Evolutionary conservation across 306 rosid species (phyloP).

Genomic region (Crotalaria pallida): DNA sequence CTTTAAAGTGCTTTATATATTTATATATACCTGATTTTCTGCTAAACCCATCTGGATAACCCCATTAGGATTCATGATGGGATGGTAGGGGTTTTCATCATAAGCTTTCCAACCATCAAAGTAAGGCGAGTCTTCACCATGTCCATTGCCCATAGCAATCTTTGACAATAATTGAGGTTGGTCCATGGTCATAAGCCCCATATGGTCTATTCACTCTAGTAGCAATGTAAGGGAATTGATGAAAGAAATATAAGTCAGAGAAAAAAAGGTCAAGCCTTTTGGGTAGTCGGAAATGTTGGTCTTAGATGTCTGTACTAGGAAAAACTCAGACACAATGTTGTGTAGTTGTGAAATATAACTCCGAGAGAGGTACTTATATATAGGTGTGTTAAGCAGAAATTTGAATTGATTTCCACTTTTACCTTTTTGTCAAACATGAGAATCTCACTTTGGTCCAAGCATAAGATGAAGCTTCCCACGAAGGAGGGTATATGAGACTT

Average conservation of each 20-base stretch:
- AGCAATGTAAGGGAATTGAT: neutral
- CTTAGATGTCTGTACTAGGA: neutral
- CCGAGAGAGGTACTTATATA: neutral
- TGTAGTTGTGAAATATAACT: neutral
- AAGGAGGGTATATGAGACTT: neutral
- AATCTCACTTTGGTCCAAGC: neutral
- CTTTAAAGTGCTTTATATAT: neutral
- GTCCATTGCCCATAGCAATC: conserved; percentile 70
- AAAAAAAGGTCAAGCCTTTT: neutral
- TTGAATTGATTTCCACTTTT: neutral
- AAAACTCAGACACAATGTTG: neutral
- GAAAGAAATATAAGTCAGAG: neutral
- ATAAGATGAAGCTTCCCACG: conserved; percentile 15
- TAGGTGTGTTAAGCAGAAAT: neutral
- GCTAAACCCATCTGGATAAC: conserved; percentile 97
- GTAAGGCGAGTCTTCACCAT: conserved; percentile 63
- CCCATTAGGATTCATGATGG: conserved; percentile 49
- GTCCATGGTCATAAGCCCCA: conserved; percentile 15
- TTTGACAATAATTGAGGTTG: conserved; percentile 54
- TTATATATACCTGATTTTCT: conserved; percentile 63
- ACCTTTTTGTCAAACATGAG: neutral
- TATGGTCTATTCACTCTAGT: neutral
- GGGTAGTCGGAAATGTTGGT: neutral
- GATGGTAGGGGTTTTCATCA: conserved; percentile 60
- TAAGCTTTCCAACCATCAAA: conserved; percentile 94